Evolutionary conservation across 208 protist species (phyloP).

Genomic region (Wallacemonas sp.): DNA sequence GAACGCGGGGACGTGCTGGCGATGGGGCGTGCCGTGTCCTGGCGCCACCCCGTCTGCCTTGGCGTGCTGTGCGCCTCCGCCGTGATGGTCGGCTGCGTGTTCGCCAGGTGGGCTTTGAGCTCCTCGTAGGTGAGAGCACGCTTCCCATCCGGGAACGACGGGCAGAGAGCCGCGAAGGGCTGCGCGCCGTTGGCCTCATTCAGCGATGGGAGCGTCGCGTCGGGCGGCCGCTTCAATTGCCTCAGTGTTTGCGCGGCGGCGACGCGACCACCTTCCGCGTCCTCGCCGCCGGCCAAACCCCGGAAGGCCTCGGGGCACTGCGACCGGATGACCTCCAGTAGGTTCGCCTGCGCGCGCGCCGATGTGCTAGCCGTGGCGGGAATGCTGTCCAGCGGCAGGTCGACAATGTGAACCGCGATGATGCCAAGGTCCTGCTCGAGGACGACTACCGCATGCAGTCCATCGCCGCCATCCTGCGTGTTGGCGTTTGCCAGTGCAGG

Average conservation of each 20-base stretch:
- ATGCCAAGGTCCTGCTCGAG: not conserved
- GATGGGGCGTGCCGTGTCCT: too few relatives aligned
- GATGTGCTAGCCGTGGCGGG: not conserved
- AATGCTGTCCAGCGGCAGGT: constrained; percentile 13
- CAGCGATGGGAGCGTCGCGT: not conserved
- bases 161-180: constrained; percentile 1
- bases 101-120: not conserved
- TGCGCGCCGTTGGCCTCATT: not conserved
- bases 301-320: constrained; percentile 11
- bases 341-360: not conserved
- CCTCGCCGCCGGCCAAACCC: not conserved
- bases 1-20: too few relatives aligned
- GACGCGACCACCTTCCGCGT: not conserved
- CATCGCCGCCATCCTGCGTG: not conserved
- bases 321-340: not conserved
- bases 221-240: not conserved
- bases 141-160: not conserved
- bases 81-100: too few relatives aligned
- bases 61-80: too few relatives aligned
- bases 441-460: not conserved
- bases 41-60: too few relatives aligned
- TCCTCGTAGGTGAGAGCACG: constrained; percentile 4
- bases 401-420: constrained; percentile 2
- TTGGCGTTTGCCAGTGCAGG: not conserved
- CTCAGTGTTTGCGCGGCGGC: not conserved